A percentile compares a stretch with the other conserved stretches of the same genome.
phyloP scores from a whole-genome alignment of 306 rosid genomes.

The Quercus dentata region DNA sequence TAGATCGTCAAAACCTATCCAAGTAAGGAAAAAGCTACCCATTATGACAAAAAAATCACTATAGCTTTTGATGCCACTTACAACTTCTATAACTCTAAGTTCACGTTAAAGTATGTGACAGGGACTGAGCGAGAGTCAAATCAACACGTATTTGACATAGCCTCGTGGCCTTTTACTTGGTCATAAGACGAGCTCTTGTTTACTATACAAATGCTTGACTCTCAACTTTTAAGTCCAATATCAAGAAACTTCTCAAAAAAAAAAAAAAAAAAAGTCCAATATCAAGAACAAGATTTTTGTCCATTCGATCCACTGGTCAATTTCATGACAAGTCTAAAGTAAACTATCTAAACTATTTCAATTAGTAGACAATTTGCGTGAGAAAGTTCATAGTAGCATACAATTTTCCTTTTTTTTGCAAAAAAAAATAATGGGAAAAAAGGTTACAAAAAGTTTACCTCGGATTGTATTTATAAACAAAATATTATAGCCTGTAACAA shows the following conservation, averaged over 20 bases:
- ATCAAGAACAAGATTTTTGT: not conserved
- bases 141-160: conserved; percentile 5
- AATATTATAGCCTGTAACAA: too few relatives aligned
- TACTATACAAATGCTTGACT: not conserved
- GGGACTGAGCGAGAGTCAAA: not conserved
- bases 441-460: too few relatives aligned
- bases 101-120: conserved; percentile 18
- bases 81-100: not conserved
- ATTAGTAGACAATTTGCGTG: too few relatives aligned
- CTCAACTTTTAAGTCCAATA: not conserved
- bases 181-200: not conserved
- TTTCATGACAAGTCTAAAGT: not conserved
- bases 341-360: not conserved
- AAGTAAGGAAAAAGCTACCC: not conserved
- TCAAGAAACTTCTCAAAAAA: not conserved
- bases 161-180: not conserved
- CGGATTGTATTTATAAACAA: too few relatives aligned
- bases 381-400: too few relatives aligned
- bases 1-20: not conserved
- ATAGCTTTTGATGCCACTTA: not conserved
- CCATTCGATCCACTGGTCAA: not conserved
- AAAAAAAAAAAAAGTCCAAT: too few relatives aligned
- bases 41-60: not conserved
- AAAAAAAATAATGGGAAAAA: too few relatives aligned
- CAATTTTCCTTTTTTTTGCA: too few relatives aligned